These are phyloP conservation scores for Bombardia bombarda DNA, from an alignment of 495 filamentous ascomycete species.

Conservation along the genomic window DNA sequence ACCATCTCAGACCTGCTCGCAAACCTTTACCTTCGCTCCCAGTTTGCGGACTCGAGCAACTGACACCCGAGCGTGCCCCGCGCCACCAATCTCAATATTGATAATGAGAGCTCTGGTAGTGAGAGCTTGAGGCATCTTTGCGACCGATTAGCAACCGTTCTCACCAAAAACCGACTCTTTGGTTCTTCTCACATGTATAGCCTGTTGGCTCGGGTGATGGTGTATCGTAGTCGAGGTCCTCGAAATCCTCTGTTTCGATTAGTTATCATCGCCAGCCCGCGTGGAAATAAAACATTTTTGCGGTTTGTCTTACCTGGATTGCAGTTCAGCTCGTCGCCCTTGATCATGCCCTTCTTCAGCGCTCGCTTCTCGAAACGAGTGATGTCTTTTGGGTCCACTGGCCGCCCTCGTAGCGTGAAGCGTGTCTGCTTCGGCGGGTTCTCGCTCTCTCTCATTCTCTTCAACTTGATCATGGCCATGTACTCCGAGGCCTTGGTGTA, in stretches of 20 bases:
- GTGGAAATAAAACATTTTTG: background rate
- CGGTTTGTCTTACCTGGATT: conserved; percentile 1
- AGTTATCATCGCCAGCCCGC: background rate
- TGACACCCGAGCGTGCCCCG: too few relatives aligned
- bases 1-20: too few relatives aligned
- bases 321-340: conserved; percentile 8
- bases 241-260: conserved; percentile 13
- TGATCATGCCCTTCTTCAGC: conserved; percentile 21
- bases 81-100: too few relatives aligned
- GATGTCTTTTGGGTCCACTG: conserved; percentile 27
- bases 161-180: too few relatives aligned
- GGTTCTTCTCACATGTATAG: conserved; percentile 12
- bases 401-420: conserved; percentile 23
- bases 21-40: too few relatives aligned
- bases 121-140: too few relatives aligned
- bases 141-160: too few relatives aligned
- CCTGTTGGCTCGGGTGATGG: conserved; percentile 7
- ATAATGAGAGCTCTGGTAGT: too few relatives aligned
- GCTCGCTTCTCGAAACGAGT: conserved; percentile 28
- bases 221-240: conserved; percentile 20
- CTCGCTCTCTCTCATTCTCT: conserved; percentile 16
- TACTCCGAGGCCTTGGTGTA: conserved; percentile 31
- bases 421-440: conserved; percentile 22
- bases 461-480: conserved; percentile 29
- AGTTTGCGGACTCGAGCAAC: too few relatives aligned